Conservation (phyloP, 768 basidiomycete genomes). For the Russula sp. region DNA sequence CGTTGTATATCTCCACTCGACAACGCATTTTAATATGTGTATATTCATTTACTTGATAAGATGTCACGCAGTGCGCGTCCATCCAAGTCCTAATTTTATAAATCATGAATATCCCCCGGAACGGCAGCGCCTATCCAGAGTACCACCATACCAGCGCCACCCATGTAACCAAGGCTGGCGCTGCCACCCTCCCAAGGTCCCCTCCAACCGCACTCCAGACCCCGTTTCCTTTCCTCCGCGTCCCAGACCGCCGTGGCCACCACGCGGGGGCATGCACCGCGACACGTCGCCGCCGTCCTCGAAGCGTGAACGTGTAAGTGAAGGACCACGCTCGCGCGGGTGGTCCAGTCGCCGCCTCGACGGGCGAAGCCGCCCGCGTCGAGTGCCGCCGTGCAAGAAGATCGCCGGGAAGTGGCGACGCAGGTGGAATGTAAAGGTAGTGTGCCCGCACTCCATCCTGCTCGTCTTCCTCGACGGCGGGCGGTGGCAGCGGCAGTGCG, state of each 20-base stretch:
- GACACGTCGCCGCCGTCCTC: slow-evolving; percentile 51
- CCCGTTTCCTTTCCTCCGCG: neutral
- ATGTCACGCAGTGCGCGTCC: neutral
- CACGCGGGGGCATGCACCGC: slow-evolving; percentile 38
- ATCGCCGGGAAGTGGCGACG: slow-evolving; percentile 8
- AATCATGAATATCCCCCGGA: neutral
- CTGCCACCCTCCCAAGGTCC: slow-evolving; percentile 14
- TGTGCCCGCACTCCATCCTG: slow-evolving; percentile 23
- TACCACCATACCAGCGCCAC: slow-evolving; percentile 13
- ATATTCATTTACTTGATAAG: neutral
- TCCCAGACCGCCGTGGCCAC: slow-evolving; percentile 5
- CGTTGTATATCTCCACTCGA: no score
- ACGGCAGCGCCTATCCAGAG: neutral
- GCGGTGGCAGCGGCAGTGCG: neutral
- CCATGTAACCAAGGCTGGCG: slow-evolving; percentile 13
- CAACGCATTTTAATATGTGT: neutral
- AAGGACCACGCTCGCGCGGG: slow-evolving; percentile 27
- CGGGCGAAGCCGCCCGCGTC: neutral
- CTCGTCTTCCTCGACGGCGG: slow-evolving; percentile 22
- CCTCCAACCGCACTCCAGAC: slow-evolving; percentile 12
- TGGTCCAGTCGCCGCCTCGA: neutral
- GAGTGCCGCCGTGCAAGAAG: slow-evolving; percentile 6
- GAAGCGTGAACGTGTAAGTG: slow-evolving; percentile 51
- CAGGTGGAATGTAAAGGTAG: slow-evolving; percentile 16
- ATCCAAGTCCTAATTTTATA: neutral